Evolutionary conservation across 805 yeast genomes (phyloP).

Genomic region (Zygoascus tannicola): DNA sequence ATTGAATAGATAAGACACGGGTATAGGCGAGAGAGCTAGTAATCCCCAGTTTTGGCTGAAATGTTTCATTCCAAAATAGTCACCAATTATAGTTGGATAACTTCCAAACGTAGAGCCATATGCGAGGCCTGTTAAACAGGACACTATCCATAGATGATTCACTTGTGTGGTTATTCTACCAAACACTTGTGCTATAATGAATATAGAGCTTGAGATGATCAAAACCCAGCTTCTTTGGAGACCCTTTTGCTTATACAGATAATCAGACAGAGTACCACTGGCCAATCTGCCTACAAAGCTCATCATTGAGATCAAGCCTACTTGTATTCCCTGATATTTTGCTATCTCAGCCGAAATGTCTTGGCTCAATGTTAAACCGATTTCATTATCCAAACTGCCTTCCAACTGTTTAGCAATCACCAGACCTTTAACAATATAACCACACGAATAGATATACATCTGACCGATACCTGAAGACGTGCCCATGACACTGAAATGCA

Average conservation of each 20-base stretch:
- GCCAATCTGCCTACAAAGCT: slow-evolving; percentile 58
- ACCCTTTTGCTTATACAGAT: slow-evolving; percentile 38
- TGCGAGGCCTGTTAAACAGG: slow-evolving; percentile 55
- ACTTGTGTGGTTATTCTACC: slow-evolving; percentile 34
- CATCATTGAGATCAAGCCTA: slow-evolving; percentile 56
- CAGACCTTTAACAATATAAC: slow-evolving; percentile 54
- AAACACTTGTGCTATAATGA: slow-evolving; percentile 42
- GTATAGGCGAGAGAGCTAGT: slow-evolving; percentile 55
- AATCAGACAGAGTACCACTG: slow-evolving; percentile 58
- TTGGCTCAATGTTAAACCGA: neutral
- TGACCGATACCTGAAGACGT: slow-evolving; percentile 60
- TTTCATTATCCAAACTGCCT: neutral
- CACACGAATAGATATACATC: slow-evolving; percentile 65
- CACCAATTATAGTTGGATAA: slow-evolving; percentile 69
- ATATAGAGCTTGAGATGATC: slow-evolving; percentile 41
- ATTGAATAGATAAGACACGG: slow-evolving; percentile 52
- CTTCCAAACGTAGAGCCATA: slow-evolving; percentile 69
- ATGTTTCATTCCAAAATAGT: slow-evolving; percentile 56
- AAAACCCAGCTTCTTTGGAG: slow-evolving; percentile 47
- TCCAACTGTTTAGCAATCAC: neutral
- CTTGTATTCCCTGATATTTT: slow-evolving; percentile 59
- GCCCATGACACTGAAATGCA: slow-evolving; percentile 35
- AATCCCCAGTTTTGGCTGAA: slow-evolving; percentile 71
- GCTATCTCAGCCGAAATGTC: slow-evolving; percentile 15
- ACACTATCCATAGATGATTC: slow-evolving; percentile 37